Evolutionary conservation across 202 grass and related monocot genomes (phyloP).

Genomic region (Setaria italica): DNA sequence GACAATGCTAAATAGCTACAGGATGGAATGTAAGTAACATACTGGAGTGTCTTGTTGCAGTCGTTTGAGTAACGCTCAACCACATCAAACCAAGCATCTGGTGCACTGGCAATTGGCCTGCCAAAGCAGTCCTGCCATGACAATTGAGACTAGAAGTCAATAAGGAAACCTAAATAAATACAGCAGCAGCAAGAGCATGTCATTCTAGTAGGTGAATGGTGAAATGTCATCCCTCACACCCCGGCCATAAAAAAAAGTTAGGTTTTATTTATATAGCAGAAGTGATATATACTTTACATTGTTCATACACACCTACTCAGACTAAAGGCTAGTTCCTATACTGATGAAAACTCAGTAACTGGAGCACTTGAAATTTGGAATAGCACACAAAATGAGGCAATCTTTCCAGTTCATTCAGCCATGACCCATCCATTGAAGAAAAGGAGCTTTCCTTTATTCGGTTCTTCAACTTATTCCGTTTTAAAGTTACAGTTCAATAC

Average conservation of each 20-base stretch:
- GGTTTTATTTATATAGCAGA: background rate
- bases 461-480: background rate
- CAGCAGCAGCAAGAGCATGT: background rate
- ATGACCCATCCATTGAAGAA: background rate
- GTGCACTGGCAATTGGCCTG: constrained; percentile 81
- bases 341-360: background rate
- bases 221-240: background rate
- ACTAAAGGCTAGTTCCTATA: background rate
- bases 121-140: constrained; percentile 79
- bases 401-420: background rate
- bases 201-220: constrained; percentile 14
- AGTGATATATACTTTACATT: background rate
- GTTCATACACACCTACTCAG: background rate
- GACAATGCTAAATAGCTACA: constrained; percentile 20
- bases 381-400: background rate
- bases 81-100: constrained; percentile 94
- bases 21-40: constrained; percentile 34
- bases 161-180: constrained; percentile 32
- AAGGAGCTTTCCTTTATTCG: background rate
- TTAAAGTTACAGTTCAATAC: background rate
- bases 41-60: constrained; percentile 85
- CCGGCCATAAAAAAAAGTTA: background rate
- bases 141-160: constrained; percentile 15
- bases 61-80: constrained; percentile 82
- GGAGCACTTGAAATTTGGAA: background rate